Conservation (phyloP, 208 protist genomes). For the Crithidia fasciculata region DNA sequence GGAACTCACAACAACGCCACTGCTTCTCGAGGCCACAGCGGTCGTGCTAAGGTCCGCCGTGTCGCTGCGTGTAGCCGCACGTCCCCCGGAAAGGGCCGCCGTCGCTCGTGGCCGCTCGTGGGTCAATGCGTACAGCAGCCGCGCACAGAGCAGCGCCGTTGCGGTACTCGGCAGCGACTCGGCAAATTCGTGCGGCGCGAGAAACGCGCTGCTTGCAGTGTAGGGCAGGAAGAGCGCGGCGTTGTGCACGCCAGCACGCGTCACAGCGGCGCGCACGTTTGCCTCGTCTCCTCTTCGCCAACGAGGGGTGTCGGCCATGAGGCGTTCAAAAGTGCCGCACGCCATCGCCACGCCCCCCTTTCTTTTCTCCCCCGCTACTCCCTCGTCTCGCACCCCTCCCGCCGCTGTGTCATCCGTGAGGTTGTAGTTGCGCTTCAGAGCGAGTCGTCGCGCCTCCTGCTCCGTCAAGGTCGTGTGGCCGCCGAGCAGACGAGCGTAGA, state of each 20-base stretch:
- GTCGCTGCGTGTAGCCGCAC: too few relatives aligned
- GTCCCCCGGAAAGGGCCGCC: too few relatives aligned
- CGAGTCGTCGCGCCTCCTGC: conserved; percentile 22
- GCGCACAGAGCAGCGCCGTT: conserved; percentile 39
- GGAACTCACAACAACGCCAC: neutral
- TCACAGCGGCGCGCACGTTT: conserved; percentile 38
- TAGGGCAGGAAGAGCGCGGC: conserved; percentile 60
- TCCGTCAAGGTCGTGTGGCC: conserved; percentile 24
- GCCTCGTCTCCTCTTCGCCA: conserved; percentile 15
- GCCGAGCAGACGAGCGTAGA: conserved; percentile 41
- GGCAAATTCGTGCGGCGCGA: conserved; percentile 68
- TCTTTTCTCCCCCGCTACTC: too few relatives aligned
- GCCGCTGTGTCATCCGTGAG: neutral
- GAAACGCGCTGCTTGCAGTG: conserved; percentile 41
- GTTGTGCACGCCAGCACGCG: conserved; percentile 53
- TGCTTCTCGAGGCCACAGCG: too few relatives aligned
- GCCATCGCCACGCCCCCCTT: neutral
- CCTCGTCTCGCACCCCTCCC: neutral
- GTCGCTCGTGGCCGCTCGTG: neutral
- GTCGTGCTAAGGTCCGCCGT: too few relatives aligned
- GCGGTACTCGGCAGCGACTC: conserved; percentile 54
- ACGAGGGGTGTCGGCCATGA: conserved; percentile 17
- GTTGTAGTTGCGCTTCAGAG: conserved; percentile 30
- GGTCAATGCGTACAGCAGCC: conserved; percentile 24
- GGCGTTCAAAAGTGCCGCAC: conserved; percentile 4